Evolutionary conservation across 139 green algal species (phyloP).

Genomic region (Coelastrella sp.): DNA sequence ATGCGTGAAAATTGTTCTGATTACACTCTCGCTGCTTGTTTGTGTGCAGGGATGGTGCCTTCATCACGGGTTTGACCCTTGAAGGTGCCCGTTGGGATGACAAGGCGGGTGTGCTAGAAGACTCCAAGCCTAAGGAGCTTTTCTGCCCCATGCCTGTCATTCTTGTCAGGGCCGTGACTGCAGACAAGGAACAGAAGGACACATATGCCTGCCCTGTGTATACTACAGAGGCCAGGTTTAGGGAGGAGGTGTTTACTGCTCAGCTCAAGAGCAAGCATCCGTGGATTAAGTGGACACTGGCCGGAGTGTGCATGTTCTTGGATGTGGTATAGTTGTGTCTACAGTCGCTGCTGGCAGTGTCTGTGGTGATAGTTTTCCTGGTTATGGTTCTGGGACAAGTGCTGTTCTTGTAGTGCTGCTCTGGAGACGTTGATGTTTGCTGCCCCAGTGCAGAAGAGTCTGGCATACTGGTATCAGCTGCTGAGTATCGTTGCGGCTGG

Average conservation of each 20-base stretch:
- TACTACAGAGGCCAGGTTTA: slow-evolving; percentile 89
- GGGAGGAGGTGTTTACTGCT: slow-evolving; percentile 94
- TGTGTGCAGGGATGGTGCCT: slow-evolving; percentile 82
- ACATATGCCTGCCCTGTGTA: slow-evolving; percentile 94
- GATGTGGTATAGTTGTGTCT: slow-evolving; percentile 63
- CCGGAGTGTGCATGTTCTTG: slow-evolving; percentile 85
- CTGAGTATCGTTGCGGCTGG: too few relatives aligned
- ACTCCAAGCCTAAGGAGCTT: slow-evolving; percentile 91
- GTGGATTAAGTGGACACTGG: slow-evolving; percentile 88
- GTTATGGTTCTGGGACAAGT: too few relatives aligned
- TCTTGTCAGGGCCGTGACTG: slow-evolving; percentile 83
- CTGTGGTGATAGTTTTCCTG: too few relatives aligned
- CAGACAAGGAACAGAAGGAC: slow-evolving; percentile 88
- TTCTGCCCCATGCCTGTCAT: slow-evolving; percentile 90
- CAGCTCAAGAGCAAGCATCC: slow-evolving; percentile 89
- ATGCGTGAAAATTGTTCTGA: too few relatives aligned
- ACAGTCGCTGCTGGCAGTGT: too few relatives aligned
- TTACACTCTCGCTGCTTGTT: too few relatives aligned
- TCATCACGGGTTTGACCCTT: slow-evolving; percentile 90
- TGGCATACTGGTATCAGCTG: too few relatives aligned
- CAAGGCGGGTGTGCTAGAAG: slow-evolving; percentile 85
- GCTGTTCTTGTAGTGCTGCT: too few relatives aligned
- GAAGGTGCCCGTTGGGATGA: slow-evolving; percentile 96
- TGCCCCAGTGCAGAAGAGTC: too few relatives aligned
- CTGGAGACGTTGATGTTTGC: too few relatives aligned